A percentile compares a stretch with the other conserved stretches of the same genome.
Evolutionary conservation across 148 eudicot species (phyloP).

Genomic region (Vaccinium macrocarpon): DNA sequence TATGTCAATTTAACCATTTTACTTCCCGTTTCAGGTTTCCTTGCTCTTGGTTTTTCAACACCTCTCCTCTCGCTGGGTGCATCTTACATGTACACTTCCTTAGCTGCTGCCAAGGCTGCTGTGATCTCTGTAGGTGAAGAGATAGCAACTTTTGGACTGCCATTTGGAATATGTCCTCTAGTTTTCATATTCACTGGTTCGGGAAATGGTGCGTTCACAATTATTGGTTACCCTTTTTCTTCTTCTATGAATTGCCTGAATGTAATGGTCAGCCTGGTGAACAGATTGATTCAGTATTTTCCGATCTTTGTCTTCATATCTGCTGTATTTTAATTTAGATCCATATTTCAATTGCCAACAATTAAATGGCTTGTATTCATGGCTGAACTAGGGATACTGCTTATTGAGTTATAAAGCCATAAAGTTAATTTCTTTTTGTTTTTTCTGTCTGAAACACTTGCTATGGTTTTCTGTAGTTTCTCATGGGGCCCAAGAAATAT

Average conservation of each 20-base stretch:
- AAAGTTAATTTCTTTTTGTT: background rate
- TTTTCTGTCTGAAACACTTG: background rate
- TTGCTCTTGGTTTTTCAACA: slow-evolving; percentile 87
- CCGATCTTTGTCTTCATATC: background rate
- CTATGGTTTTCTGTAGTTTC: slow-evolving; percentile 54
- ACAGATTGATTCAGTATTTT: slow-evolving; percentile 5
- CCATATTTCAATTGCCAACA: background rate
- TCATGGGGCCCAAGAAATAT: slow-evolving; percentile 91
- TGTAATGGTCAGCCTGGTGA: background rate
- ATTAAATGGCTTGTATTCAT: background rate
- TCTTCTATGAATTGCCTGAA: background rate
- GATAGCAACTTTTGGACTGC: slow-evolving; percentile 80
- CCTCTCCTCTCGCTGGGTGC: slow-evolving; percentile 90
- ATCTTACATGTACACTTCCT: slow-evolving; percentile 94
- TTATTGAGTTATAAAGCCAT: background rate
- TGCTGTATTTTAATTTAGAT: background rate
- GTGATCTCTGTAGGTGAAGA: slow-evolving; percentile 95
- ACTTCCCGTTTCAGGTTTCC: slow-evolving; percentile 60
- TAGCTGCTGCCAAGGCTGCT: slow-evolving; percentile 97
- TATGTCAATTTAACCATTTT: background rate
- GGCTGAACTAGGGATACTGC: background rate
- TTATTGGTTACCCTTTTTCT: background rate
- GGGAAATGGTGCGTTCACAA: slow-evolving; percentile 67
- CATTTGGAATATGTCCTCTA: slow-evolving; percentile 83
- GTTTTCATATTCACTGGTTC: slow-evolving; percentile 94